These are phyloP conservation scores for Boeremia exigua DNA, from an alignment of 2,329 filamentous ascomycete genomes.

Conservation along the genomic window DNA sequence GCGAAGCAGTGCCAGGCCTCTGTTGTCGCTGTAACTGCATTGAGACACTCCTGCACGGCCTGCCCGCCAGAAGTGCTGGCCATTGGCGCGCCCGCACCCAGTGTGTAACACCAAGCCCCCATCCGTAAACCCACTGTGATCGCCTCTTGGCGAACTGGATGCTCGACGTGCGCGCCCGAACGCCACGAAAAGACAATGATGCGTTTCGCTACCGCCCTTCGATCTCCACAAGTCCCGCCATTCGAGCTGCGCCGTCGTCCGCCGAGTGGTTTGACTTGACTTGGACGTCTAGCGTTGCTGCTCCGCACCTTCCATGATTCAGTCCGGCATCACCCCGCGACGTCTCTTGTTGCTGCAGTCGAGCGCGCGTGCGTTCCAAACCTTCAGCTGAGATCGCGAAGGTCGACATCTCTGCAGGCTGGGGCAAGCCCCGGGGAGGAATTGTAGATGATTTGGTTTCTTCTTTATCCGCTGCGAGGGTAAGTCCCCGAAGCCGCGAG, in stretches of 20 bases:
- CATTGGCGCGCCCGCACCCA: conserved; percentile 16
- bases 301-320: conserved; percentile 20
- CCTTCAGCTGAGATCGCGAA: conserved; percentile 27
- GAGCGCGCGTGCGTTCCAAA: conserved; percentile 36
- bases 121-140: conserved; percentile 3
- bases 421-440: conserved; percentile 34
- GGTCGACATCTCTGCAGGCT: conserved; percentile 10
- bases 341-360: conserved; percentile 24
- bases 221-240: conserved; percentile 20
- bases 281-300: conserved; percentile 9
- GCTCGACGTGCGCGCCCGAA: conserved; percentile 26
- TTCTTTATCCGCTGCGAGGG: conserved; percentile 79
- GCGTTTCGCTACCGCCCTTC: conserved; percentile 27
- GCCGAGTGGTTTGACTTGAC: conserved; percentile 7
- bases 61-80: conserved; percentile 5
- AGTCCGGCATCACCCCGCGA: conserved; percentile 25
- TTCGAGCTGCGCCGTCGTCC: conserved; percentile 25
- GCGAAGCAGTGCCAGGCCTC: neutral
- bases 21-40: conserved; percentile 17
- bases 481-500: conserved; percentile 52
- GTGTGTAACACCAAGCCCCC: conserved; percentile 16
- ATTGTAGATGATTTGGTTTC: conserved; percentile 72
- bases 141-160: conserved; percentile 21
- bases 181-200: conserved; percentile 36
- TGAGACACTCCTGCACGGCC: conserved; percentile 16